A percentile compares a stretch with the other conserved stretches of the same genome.
Evolutionary conservation across 257 asterid species (phyloP).

Genomic region (Solanum clarkiae): DNA sequence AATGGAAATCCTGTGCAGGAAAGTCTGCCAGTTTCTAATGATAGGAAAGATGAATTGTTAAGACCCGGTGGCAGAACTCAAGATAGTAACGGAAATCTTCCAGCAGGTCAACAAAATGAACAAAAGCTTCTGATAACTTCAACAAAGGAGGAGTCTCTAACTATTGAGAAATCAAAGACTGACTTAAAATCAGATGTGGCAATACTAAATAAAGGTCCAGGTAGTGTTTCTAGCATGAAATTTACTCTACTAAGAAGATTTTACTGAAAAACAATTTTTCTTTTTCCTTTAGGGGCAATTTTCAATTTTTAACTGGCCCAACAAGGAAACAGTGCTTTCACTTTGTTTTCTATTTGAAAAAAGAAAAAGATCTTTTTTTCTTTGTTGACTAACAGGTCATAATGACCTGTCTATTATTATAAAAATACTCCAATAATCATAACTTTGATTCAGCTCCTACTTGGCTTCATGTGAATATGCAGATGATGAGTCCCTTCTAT

Average conservation of each 20-base stretch:
- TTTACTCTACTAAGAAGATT: neutral
- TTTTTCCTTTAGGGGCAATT: neutral
- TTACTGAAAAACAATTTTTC: neutral
- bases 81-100: slow-evolving; percentile 12
- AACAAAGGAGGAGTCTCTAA: slow-evolving; percentile 9
- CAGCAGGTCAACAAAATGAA: slow-evolving; percentile 30
- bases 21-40: neutral
- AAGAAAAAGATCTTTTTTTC: neutral
- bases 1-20: slow-evolving; percentile 13
- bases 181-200: slow-evolving; percentile 12
- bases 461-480: slow-evolving; percentile 7
- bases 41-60: slow-evolving; percentile 5
- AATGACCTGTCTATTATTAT: neutral
- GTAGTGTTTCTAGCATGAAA: slow-evolving; percentile 11
- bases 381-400: neutral
- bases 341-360: neutral
- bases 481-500: slow-evolving; percentile 22
- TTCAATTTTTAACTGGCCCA: neutral
- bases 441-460: neutral
- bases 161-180: slow-evolving; percentile 8
- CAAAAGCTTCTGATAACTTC: slow-evolving; percentile 28
- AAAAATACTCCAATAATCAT: neutral
- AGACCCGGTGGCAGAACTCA: slow-evolving; percentile 16
- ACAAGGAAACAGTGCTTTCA: neutral
- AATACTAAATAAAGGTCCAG: slow-evolving; percentile 19